phyloP scores from a whole-genome alignment of 495 filamentous ascomycete genomes.

The Aspergillus sparsus region DNA sequence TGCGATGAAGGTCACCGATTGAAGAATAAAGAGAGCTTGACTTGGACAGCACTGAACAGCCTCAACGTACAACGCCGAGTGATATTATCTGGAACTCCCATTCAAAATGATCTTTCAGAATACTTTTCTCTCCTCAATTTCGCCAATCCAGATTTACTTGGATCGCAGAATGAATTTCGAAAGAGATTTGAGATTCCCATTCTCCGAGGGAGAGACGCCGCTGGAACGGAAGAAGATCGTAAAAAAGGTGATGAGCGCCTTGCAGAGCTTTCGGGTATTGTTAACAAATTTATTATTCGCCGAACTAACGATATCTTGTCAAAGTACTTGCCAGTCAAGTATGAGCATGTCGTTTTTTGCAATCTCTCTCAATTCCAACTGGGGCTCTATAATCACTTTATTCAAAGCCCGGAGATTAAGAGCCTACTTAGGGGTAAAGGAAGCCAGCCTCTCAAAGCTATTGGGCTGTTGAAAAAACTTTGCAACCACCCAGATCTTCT shows the following conservation, averaged over 20 bases:
- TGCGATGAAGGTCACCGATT: constrained; percentile 98
- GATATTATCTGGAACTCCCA: constrained; percentile 94
- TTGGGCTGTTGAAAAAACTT: constrained; percentile 94
- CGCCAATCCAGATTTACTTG: constrained; percentile 90
- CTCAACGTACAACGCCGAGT: constrained; percentile 90
- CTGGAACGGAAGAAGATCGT: constrained; percentile 79
- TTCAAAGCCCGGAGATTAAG: constrained; percentile 93
- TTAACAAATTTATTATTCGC: constrained; percentile 99
- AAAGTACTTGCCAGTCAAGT: constrained; percentile 98
- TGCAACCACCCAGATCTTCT: constrained; percentile 98
- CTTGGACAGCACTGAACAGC: constrained; percentile 84
- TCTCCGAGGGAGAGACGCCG: constrained; percentile 86
- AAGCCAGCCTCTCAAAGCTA: constrained; percentile 94
- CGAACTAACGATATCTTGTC: constrained; percentile 97
- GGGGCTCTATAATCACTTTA: constrained; percentile 93
- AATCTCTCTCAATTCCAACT: constrained; percentile 91
- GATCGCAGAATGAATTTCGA: constrained; percentile 86
- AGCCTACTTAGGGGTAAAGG: constrained; percentile 91
- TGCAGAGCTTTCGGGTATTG: constrained; percentile 73
- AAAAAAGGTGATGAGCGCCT: constrained; percentile 84
- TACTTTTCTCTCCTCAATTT: constrained; percentile 97
- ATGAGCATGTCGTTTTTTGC: constrained; percentile 99
- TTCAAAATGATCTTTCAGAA: constrained; percentile 96
- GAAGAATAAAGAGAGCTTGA: constrained; percentile 96
- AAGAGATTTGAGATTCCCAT: constrained; percentile 95